Evolutionary conservation across 23 red algal genomes (phyloP).

Genomic region (Pyropia yezoensis): DNA sequence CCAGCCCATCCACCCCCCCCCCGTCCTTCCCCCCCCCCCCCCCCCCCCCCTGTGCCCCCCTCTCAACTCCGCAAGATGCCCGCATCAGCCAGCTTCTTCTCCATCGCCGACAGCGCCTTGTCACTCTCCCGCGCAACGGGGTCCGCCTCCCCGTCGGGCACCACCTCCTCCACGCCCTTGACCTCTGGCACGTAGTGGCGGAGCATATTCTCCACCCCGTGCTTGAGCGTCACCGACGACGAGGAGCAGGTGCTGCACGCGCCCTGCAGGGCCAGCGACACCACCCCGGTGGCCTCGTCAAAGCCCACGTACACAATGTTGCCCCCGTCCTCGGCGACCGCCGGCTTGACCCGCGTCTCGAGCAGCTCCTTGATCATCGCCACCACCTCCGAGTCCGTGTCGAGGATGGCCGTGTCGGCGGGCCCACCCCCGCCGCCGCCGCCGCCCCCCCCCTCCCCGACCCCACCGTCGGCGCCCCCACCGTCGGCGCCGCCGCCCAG

Average conservation of each 20-base stretch:
- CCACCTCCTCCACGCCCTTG: slow-evolving; percentile 72
- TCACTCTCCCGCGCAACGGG: slow-evolving; percentile 16
- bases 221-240: slow-evolving; percentile 92
- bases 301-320: slow-evolving; percentile 89
- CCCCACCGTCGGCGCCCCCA: neutral
- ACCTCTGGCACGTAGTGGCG: slow-evolving; percentile 98
- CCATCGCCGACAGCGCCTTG: slow-evolving; percentile 18
- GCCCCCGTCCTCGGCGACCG: slow-evolving; percentile 96
- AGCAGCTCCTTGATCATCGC: slow-evolving; percentile 99
- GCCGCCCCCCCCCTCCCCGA: neutral
- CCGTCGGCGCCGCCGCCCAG: slow-evolving; percentile 14
- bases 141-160: slow-evolving; percentile 6
- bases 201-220: slow-evolving; percentile 99
- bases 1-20: too few relatives aligned
- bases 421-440: too few relatives aligned
- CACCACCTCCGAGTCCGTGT: slow-evolving; percentile 83
- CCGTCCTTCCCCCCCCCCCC: too few relatives aligned
- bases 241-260: slow-evolving; percentile 83
- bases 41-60: neutral
- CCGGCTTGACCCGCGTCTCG: slow-evolving; percentile 94
- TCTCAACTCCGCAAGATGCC: slow-evolving; percentile 16
- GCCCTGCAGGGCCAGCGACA: slow-evolving; percentile 85
- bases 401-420: slow-evolving; percentile 55
- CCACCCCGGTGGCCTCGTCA: slow-evolving; percentile 57
- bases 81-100: slow-evolving; percentile 27